These are phyloP conservation scores for Euphorbia schlechtendalii DNA, from an alignment of 441 rosid species.

Conservation along the genomic window DNA sequence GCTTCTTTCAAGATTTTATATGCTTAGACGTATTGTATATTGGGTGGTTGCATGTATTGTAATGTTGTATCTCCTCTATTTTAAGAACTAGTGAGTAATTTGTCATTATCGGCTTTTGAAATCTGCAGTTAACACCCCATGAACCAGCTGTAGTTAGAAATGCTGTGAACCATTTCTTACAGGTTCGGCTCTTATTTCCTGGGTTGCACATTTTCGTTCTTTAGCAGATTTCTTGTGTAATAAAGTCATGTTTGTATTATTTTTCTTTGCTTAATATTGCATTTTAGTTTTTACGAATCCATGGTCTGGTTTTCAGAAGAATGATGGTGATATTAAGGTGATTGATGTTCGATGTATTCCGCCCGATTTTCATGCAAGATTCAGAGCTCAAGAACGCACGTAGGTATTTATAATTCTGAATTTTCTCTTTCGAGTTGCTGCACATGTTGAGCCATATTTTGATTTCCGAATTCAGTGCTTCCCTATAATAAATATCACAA, in stretches of 20 bases:
- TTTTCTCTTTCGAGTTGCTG: conserved; percentile 12
- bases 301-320: conserved; percentile 34
- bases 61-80: neutral
- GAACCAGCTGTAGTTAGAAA: conserved; percentile 77
- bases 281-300: neutral
- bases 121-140: conserved; percentile 82
- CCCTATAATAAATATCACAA: neutral
- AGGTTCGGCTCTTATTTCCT: conserved; percentile 39
- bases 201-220: neutral
- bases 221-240: neutral
- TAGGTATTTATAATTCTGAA: conserved; percentile 43
- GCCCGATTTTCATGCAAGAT: conserved; percentile 81
- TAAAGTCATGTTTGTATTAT: neutral
- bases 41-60: neutral
- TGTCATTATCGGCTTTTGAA: neutral
- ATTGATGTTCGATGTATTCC: conserved; percentile 75
- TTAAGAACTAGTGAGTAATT: neutral
- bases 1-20: neutral
- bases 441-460: conserved; percentile 1
- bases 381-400: conserved; percentile 84
- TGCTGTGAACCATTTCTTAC: conserved; percentile 93
- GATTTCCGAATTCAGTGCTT: neutral
- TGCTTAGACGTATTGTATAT: neutral
- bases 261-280: conserved; percentile 1
- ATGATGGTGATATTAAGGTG: conserved; percentile 70